Evolutionary conservation across 352 stramenopile species (phyloP), one percentile per base, ranked within the genome.

Genomic region (Thraustochytrium sp.): DNA sequence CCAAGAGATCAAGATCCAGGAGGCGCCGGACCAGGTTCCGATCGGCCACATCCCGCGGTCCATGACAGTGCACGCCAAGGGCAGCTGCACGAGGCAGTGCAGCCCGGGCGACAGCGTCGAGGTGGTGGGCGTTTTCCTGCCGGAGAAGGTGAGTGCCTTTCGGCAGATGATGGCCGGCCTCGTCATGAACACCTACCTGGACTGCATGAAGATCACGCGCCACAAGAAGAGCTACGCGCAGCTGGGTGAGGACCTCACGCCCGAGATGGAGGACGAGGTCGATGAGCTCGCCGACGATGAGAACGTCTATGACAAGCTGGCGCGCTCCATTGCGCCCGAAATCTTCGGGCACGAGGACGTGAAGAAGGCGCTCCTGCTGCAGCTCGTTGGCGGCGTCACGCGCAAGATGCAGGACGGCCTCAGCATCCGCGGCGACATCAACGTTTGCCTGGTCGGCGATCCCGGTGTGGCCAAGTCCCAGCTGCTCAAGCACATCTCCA

Each of bases 271-370:
- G 64, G 77, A 84, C 16, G 86, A 90, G 53, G 90, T 96, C 68
- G 84, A 88, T 29, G 85, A 89, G 40, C 88, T 95, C 51, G 89
- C 90, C 8, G 85, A 85, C 13, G 87, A 92, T 48, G 84, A 89
- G 8, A 90, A 96, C 96, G 88, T 93, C 0, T 98, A 99, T 76
- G 93, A 95, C 16, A 90, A 94, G 76, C 87, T 99, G 2, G 95
- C 96, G 4, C 89, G 93, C 74, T 97, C 92, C 18, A 97, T 99
- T 86, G 97, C 97, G 21, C 97, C 97, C 0, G 97, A 99, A 90
- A 99, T 99, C 68, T 99, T 97, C 88, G 97, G 97, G 3, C 96
- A 99, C 84, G 95, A 98, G 64, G 95, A 99, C 88, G 96, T 99
- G 13, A 99, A 99, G 90, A 98, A 98, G 78, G 97, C 97, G 13